phyloP scores from a whole-genome alignment of 2,329 filamentous ascomycete species.

The Fusarium sp. region DNA sequence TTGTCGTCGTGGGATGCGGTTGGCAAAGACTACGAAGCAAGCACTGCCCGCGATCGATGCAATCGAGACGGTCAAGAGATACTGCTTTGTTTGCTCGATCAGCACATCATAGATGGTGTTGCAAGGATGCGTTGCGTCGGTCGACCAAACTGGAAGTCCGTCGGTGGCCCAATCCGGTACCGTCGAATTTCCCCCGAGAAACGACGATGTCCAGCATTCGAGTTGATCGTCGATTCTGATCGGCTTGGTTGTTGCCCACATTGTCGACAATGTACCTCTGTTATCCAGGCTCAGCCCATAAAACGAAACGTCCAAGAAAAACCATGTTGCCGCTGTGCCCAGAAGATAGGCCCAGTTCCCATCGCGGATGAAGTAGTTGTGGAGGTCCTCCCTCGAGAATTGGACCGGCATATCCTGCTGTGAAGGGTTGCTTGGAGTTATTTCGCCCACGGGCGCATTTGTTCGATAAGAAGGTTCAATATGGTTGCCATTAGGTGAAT shows the following conservation, averaged over 20 bases:
- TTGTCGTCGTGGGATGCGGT: slow-evolving; percentile 59
- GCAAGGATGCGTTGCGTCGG: slow-evolving; percentile 60
- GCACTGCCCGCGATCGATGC: slow-evolving; percentile 62
- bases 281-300: slow-evolving; percentile 64
- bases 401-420: slow-evolving; percentile 57
- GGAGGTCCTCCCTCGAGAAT: slow-evolving; percentile 60
- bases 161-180: slow-evolving; percentile 55
- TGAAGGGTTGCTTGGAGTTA: slow-evolving; percentile 47
- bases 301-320: slow-evolving; percentile 65
- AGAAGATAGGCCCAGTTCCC: slow-evolving; percentile 52
- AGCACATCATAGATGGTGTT: slow-evolving; percentile 64
- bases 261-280: slow-evolving; percentile 51
- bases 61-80: slow-evolving; percentile 62
- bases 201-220: slow-evolving; percentile 60
- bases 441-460: slow-evolving; percentile 20
- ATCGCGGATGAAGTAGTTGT: slow-evolving; percentile 61
- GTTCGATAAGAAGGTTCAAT: slow-evolving; percentile 40
- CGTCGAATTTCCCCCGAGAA: slow-evolving; percentile 56
- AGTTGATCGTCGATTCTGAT: slow-evolving; percentile 53
- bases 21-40: slow-evolving; percentile 61
- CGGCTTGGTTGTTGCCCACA: slow-evolving; percentile 53
- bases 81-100: slow-evolving; percentile 64
- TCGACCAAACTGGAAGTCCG: slow-evolving; percentile 62
- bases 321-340: slow-evolving; percentile 61
- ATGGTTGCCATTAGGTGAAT: slow-evolving; percentile 31